Percentiles rank a stretch among this genome's conserved stretches.
phyloP scores from a whole-genome alignment of 2,329 filamentous ascomycete species.

The Metarhizium humberi region DNA sequence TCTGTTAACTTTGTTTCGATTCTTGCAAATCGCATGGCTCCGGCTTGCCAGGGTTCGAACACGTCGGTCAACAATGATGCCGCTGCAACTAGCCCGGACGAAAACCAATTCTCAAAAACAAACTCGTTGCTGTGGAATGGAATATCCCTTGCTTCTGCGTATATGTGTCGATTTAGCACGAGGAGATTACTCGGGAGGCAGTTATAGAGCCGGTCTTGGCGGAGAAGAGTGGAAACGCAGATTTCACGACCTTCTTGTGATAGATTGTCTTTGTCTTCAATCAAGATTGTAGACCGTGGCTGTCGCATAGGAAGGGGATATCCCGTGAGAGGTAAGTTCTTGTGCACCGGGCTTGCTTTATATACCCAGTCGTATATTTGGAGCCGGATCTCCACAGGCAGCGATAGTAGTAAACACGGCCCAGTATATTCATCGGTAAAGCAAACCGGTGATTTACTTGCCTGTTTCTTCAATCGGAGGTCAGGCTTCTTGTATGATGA shows the following conservation, averaged over 20 bases:
- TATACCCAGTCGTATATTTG: neutral
- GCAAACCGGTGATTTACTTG: neutral
- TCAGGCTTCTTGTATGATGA: neutral
- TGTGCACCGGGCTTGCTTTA: neutral
- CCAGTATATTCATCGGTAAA: neutral
- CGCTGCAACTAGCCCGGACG: neutral
- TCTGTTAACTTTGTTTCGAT: neutral
- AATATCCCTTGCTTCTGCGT: neutral
- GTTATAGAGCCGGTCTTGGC: neutral
- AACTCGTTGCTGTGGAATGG: neutral
- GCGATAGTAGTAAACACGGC: neutral
- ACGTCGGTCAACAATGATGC: neutral
- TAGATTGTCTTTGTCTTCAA: neutral
- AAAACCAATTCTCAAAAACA: neutral
- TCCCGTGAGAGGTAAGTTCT: neutral
- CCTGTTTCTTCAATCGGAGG: neutral
- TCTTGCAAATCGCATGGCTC: neutral
- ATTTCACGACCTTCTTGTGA: neutral
- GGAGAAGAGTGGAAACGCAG: neutral
- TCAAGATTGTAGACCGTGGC: neutral
- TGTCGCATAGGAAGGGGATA: neutral
- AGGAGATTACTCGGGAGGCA: neutral
- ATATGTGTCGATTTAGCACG: neutral
- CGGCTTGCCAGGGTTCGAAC: neutral
- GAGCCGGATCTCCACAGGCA: neutral